Evolutionary conservation across 805 yeast genomes (phyloP).

Genomic region (Candida odintsovae): DNA sequence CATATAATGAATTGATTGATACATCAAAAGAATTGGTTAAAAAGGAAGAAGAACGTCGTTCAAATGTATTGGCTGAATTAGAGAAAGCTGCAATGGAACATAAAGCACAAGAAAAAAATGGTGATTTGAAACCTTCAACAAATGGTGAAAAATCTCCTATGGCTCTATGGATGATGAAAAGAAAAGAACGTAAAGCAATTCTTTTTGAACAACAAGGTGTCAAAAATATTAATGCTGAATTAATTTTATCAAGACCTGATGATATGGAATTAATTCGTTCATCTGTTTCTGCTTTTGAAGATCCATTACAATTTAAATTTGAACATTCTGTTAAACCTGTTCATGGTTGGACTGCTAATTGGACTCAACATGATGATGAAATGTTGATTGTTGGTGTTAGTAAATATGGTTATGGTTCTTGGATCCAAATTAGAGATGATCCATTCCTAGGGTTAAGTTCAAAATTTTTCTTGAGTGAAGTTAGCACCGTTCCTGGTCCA

Average conservation of each 20-base stretch:
- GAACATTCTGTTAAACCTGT: conserved; percentile 69
- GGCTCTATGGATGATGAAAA: conserved; percentile 53
- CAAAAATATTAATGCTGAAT: conserved; percentile 85
- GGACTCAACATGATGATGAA: conserved; percentile 82
- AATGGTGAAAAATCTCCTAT: conserved; percentile 37
- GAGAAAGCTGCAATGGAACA: conserved; percentile 57
- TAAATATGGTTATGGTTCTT: conserved; percentile 94
- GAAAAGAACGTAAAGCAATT: conserved; percentile 85
- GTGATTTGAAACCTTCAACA: conserved; percentile 22
- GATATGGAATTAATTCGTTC: conserved; percentile 67
- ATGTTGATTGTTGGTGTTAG: conserved; percentile 80
- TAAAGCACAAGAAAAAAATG: conserved; percentile 36
- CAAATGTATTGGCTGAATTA: conserved; percentile 46
- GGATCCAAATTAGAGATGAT: conserved; percentile 93
- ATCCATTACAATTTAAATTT: conserved; percentile 56
- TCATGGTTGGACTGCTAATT: conserved; percentile 84
- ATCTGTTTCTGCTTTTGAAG: conserved; percentile 49
- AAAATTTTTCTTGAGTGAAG: conserved; percentile 66
- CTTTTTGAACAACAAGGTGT: conserved; percentile 85
- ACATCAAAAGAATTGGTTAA: conserved; percentile 56
- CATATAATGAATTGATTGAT: conserved; percentile 66
- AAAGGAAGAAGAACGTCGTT: conserved; percentile 61
- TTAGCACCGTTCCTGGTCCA: conserved; percentile 28
- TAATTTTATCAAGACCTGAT: conserved; percentile 74
- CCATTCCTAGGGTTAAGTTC: conserved; percentile 83